Conservation (phyloP, 495 filamentous ascomycete genomes). For the Aspergillus biplanus region DNA sequence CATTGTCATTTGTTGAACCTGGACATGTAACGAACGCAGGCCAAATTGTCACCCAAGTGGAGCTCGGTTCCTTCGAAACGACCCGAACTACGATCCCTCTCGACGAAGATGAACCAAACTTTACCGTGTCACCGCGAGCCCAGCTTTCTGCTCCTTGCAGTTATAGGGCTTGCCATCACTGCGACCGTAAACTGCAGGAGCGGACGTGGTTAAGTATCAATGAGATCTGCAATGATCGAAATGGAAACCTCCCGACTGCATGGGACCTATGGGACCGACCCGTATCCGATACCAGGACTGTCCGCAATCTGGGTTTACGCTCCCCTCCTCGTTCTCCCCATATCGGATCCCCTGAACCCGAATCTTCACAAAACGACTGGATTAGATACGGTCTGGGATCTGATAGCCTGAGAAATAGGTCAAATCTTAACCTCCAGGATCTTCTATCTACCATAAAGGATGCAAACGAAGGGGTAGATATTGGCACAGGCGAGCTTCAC, state of each 20-base stretch:
- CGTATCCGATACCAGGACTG: conserved; percentile 14
- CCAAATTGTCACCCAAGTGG: not conserved
- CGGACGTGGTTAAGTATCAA: conserved; percentile 55
- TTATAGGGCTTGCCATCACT: conserved; percentile 55
- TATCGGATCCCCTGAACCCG: not conserved
- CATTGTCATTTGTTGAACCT: conserved; percentile 15
- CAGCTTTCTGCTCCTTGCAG: conserved; percentile 52
- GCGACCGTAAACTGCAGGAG: conserved; percentile 46
- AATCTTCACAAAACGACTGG: not conserved
- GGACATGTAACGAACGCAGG: not conserved
- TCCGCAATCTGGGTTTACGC: conserved; percentile 21
- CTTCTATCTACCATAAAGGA: conserved; percentile 20
- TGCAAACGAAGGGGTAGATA: conserved; percentile 10
- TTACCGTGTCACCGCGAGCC: not conserved
- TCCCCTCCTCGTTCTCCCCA: not conserved
- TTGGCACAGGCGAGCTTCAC: not conserved
- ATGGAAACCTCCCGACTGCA: conserved; percentile 22
- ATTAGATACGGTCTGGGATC: not conserved
- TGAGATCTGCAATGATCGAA: conserved; percentile 37
- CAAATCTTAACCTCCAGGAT: not conserved
- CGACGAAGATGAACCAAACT: not conserved
- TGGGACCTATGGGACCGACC: conserved; percentile 23
- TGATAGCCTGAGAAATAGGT: not conserved
- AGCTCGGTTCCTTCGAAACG: not conserved
- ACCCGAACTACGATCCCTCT: not conserved